A percentile compares a stretch with the other conserved stretches of the same genome.
Evolutionary conservation across 768 basidiomycete genomes (phyloP).

Genomic region (Pleurotus platypus): DNA sequence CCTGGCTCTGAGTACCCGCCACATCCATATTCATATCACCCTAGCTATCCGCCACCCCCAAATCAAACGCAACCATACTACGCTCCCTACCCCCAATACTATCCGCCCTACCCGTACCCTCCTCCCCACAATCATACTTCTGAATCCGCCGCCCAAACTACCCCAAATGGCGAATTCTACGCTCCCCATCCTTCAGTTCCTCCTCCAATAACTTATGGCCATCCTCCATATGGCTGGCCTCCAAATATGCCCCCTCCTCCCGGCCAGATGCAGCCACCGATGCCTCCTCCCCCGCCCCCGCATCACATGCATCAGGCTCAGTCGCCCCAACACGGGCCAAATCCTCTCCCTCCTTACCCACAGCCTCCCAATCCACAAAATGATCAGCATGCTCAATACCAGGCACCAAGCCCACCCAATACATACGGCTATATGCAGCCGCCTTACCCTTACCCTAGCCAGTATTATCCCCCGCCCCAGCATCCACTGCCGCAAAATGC

Average conservation of each 20-base stretch:
- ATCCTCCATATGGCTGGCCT: conserved; percentile 32
- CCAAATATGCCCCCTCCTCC: conserved; percentile 24
- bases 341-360: conserved; percentile 2
- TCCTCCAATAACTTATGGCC: conserved; percentile 26
- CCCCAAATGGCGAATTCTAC: conserved; percentile 29
- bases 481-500: conserved; percentile 17
- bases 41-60: conserved; percentile 19
- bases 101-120: conserved; percentile 40
- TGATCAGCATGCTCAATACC: not conserved
- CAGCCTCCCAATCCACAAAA: conserved; percentile 10
- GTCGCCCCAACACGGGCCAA: not conserved
- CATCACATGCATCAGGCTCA: conserved; percentile 14
- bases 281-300: conserved; percentile 12
- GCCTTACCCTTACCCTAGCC: conserved; percentile 31
- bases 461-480: conserved; percentile 29
- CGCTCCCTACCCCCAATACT: conserved; percentile 25
- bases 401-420: conserved; percentile 15
- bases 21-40: conserved; percentile 48
- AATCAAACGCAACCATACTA: conserved; percentile 11
- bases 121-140: conserved; percentile 27
- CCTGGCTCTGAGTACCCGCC: conserved; percentile 39
- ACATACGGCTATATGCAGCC: conserved; percentile 23
- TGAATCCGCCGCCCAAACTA: conserved; percentile 25
- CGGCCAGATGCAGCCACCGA: conserved; percentile 10
- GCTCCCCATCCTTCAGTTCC: conserved; percentile 18